These are phyloP conservation scores for Komagataella pseudopastoris DNA, from an alignment of 805 yeast species.

Conservation along the genomic window DNA sequence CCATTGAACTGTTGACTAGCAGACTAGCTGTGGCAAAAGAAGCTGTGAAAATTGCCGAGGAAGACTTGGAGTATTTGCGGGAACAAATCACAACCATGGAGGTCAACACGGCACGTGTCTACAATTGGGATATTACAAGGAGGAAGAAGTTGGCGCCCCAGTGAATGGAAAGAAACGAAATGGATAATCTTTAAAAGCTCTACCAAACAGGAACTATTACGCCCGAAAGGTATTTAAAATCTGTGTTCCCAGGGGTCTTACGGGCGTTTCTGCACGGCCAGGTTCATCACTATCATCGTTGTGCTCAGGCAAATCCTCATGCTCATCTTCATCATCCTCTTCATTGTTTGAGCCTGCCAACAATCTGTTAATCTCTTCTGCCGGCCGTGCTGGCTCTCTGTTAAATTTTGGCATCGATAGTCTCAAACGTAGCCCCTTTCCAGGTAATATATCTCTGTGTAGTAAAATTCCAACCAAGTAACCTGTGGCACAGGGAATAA, in stretches of 20 bases:
- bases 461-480: slow-evolving; percentile 29
- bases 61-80: slow-evolving; percentile 72
- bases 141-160: slow-evolving; percentile 32
- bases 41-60: slow-evolving; percentile 51
- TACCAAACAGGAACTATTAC: slow-evolving; percentile 6
- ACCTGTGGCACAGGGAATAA: slow-evolving; percentile 24
- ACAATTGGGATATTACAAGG: slow-evolving; percentile 80
- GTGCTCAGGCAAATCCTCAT: slow-evolving; percentile 15
- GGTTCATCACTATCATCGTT: slow-evolving; percentile 18
- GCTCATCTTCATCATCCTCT: slow-evolving; percentile 9
- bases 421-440: slow-evolving; percentile 15
- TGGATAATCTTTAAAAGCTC: neutral
- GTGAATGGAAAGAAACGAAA: slow-evolving; percentile 19
- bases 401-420: slow-evolving; percentile 10
- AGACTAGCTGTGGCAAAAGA: slow-evolving; percentile 52
- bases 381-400: neutral
- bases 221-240: slow-evolving; percentile 46
- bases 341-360: slow-evolving; percentile 2
- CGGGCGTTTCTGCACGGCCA: slow-evolving; percentile 40
- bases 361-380: slow-evolving; percentile 2
- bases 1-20: slow-evolving; percentile 49
- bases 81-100: slow-evolving; percentile 96
- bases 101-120: slow-evolving; percentile 88
- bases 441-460: slow-evolving; percentile 29
- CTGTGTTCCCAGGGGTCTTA: slow-evolving; percentile 46